These are phyloP conservation scores for Leccinum imitatum DNA, from an alignment of 768 basidiomycete species.

Conservation along the genomic window DNA sequence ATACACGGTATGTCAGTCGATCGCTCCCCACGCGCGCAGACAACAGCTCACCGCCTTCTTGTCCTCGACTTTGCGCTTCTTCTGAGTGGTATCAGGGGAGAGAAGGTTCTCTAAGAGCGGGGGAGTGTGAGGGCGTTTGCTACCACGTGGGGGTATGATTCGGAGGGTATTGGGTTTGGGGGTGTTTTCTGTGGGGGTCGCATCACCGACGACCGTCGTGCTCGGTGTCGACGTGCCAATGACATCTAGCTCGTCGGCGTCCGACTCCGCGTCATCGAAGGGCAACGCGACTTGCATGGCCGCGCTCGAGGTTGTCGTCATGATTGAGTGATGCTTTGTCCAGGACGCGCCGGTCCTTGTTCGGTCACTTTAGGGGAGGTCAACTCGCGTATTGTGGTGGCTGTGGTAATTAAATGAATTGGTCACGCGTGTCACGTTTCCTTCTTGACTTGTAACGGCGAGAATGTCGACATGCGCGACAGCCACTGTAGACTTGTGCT, in stretches of 20 bases:
- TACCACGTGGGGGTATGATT: slow-evolving; percentile 12
- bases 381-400: slow-evolving; percentile 24
- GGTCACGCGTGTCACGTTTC: background rate
- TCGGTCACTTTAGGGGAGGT: slow-evolving; percentile 23
- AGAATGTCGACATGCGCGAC: background rate
- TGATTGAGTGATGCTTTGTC: background rate
- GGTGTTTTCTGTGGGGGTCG: slow-evolving; percentile 20
- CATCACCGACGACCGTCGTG: slow-evolving; percentile 30
- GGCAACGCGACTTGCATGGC: slow-evolving; percentile 11
- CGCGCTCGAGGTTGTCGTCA: background rate
- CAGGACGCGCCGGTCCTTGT: background rate
- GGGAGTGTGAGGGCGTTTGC: slow-evolving; percentile 21
- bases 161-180: slow-evolving; percentile 4
- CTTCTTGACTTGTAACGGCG: background rate
- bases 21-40: background rate
- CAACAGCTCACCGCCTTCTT: slow-evolving; percentile 40
- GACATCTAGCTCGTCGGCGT: slow-evolving; percentile 32
- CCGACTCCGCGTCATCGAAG: slow-evolving; percentile 8
- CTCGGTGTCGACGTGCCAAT: slow-evolving; percentile 29
- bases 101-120: slow-evolving; percentile 7
- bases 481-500: background rate
- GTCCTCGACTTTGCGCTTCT: slow-evolving; percentile 35
- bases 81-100: background rate
- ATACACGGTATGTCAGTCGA: background rate
- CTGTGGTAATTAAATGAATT: slow-evolving; percentile 8